A percentile compares a stretch with the other conserved stretches of the same genome.
Conservation (phyloP, 2,329 filamentous ascomycete genomes). For the Simplicillium aogashimaense region DNA sequence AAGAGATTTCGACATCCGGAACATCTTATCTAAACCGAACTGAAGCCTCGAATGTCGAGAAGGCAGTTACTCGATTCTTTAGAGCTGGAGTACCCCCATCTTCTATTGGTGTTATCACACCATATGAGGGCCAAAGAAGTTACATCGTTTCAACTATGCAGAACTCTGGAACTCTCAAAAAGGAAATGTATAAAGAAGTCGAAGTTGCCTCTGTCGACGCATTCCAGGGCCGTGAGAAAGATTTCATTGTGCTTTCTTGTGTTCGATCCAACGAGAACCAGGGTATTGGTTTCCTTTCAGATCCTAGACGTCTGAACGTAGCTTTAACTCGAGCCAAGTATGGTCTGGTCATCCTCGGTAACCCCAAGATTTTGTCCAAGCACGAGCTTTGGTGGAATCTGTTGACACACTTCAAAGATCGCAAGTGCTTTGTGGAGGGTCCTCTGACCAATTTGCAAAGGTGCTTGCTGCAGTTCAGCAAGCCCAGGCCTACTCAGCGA, state of each 20-base stretch:
- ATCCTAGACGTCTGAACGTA: slow-evolving; percentile 93
- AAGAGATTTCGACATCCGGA: slow-evolving; percentile 95
- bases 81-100: slow-evolving; percentile 92
- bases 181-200: slow-evolving; percentile 97
- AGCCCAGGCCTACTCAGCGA: slow-evolving; percentile 86
- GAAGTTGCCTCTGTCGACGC: slow-evolving; percentile 97
- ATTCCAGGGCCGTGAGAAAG: slow-evolving; percentile 97
- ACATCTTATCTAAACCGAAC: slow-evolving; percentile 98
- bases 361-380: slow-evolving; percentile 94
- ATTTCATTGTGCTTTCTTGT: slow-evolving; percentile 96
- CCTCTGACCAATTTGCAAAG: slow-evolving; percentile 93
- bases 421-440: slow-evolving; percentile 90
- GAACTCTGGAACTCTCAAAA: slow-evolving; percentile 92
- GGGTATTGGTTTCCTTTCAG: slow-evolving; percentile 96
- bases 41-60: slow-evolving; percentile 94
- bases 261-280: slow-evolving; percentile 98
- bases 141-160: slow-evolving; percentile 99
- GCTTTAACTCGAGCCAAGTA: slow-evolving; percentile 95
- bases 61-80: slow-evolving; percentile 97
- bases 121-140: slow-evolving; percentile 95
- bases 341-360: slow-evolving; percentile 90
- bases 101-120: slow-evolving; percentile 96
- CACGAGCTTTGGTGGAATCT: slow-evolving; percentile 97
- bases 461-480: slow-evolving; percentile 87
- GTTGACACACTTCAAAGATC: slow-evolving; percentile 91